phyloP scores from a whole-genome alignment of 164 flowering plant species.

The Kalanchoe fedtschenkoi region DNA sequence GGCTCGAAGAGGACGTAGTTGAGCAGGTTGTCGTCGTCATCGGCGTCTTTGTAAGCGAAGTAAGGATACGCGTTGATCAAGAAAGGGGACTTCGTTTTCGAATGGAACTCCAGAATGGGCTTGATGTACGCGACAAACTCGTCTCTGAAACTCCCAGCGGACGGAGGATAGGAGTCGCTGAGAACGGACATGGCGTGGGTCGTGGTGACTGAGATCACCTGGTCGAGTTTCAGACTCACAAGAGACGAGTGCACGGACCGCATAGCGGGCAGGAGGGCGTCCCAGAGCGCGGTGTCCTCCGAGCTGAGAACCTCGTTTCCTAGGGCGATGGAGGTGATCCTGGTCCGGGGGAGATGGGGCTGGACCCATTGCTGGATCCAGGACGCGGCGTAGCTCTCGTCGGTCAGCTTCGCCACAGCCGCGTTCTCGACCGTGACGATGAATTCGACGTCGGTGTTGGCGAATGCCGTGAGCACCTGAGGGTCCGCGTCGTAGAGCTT shows the following conservation, averaged over 20 bases:
- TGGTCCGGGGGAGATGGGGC: neutral
- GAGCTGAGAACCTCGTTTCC: slow-evolving; percentile 47
- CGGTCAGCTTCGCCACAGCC: neutral
- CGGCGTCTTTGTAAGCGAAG: slow-evolving; percentile 71
- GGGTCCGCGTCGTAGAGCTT: slow-evolving; percentile 8
- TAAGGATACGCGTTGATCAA: slow-evolving; percentile 84
- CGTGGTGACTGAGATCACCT: slow-evolving; percentile 52
- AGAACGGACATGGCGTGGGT: slow-evolving; percentile 65
- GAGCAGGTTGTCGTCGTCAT: slow-evolving; percentile 28
- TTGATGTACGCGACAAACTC: slow-evolving; percentile 45
- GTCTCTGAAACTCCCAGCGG: slow-evolving; percentile 50
- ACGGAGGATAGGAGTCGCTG: slow-evolving; percentile 68
- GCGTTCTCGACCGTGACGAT: neutral
- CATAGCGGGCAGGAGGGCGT: slow-evolving; percentile 69
- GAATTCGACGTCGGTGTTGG: neutral
- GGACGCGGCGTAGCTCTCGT: neutral
- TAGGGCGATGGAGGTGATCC: neutral
- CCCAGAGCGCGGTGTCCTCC: slow-evolving; percentile 23
- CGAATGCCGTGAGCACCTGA: neutral
- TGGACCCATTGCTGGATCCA: slow-evolving; percentile 2
- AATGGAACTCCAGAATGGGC: slow-evolving; percentile 49
- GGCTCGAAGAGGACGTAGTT: slow-evolving; percentile 64
- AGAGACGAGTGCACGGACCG: slow-evolving; percentile 45
- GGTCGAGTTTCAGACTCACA: slow-evolving; percentile 34
- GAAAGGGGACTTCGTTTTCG: slow-evolving; percentile 60